These are phyloP conservation scores for Ceratocystis huliohia DNA, from an alignment of 2,329 filamentous ascomycete species.

Conservation along the genomic window DNA sequence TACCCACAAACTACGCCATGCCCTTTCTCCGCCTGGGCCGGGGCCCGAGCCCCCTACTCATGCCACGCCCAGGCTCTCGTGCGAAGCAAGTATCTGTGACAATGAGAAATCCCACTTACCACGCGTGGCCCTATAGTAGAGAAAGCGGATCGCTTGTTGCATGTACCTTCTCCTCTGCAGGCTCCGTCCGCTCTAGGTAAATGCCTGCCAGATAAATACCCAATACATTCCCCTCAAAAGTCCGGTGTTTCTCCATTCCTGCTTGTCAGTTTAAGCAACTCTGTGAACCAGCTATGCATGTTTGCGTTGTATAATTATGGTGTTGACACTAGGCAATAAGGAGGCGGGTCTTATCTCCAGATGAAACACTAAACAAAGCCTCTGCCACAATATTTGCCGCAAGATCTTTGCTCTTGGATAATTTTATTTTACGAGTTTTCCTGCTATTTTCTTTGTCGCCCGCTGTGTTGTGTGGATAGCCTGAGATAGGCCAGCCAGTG, in stretches of 20 bases:
- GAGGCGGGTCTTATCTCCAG: conserved; percentile 1
- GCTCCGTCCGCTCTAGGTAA: too few species aligned
- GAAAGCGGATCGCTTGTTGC: not conserved
- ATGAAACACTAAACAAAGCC: conserved; percentile 16
- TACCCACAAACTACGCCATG: not conserved
- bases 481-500: too few species aligned
- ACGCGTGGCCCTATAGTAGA: not conserved
- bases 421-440: not conserved
- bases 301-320: not conserved
- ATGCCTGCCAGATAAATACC: not conserved
- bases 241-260: too few species aligned
- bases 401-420: not conserved
- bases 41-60: not conserved
- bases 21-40: not conserved
- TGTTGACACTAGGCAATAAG: not conserved
- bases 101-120: not conserved
- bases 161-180: not conserved
- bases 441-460: not conserved
- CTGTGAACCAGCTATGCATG: not conserved
- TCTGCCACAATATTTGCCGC: not conserved
- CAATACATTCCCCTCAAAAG: not conserved
- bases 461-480: too few species aligned
- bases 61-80: not conserved
- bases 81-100: not conserved
- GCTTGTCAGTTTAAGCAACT: too few species aligned